phyloP scores from a whole-genome alignment of 805 yeast genomes.

The Candida sithepensis region DNA sequence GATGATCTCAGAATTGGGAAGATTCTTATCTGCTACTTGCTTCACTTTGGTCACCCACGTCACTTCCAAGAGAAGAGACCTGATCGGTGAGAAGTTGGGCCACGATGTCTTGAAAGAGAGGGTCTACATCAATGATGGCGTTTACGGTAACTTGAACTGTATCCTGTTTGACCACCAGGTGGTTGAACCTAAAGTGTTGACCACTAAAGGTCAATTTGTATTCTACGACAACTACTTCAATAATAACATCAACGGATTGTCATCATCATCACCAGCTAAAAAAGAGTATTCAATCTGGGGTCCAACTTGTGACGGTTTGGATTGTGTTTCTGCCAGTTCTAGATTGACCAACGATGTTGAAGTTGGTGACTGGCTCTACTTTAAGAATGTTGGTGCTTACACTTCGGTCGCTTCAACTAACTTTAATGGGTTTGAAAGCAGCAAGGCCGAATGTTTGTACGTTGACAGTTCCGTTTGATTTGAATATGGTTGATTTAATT shows the following conservation, averaged over 20 bases:
- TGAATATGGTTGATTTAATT: neutral
- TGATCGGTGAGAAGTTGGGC: neutral
- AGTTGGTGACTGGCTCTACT: slow-evolving; percentile 92
- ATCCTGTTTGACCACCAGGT: slow-evolving; percentile 87
- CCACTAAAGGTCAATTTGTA: slow-evolving; percentile 42
- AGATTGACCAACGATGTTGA: slow-evolving; percentile 55
- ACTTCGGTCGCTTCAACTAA: slow-evolving; percentile 89
- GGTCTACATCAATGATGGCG: slow-evolving; percentile 91
- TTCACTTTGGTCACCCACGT: slow-evolving; percentile 82
- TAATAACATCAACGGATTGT: too few relatives aligned
- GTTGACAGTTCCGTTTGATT: slow-evolving; percentile 36
- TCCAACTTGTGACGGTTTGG: slow-evolving; percentile 97
- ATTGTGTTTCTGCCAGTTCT: slow-evolving; percentile 61
- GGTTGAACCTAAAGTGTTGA: slow-evolving; percentile 66
- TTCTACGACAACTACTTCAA: slow-evolving; percentile 17
- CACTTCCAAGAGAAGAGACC: slow-evolving; percentile 67
- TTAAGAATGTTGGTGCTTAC: slow-evolving; percentile 84
- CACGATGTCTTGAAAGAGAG: slow-evolving; percentile 43
- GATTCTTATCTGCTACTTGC: slow-evolving; percentile 81
- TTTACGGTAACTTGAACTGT: slow-evolving; percentile 93
- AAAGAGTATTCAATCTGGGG: slow-evolving; percentile 82
- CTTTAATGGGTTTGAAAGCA: slow-evolving; percentile 81
- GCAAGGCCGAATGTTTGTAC: slow-evolving; percentile 56
- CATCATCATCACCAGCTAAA: slow-evolving; percentile 7
- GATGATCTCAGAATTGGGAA: slow-evolving; percentile 91